phyloP scores from a whole-genome alignment of 441 rosid species.

The Cnidoscolus chayamansa region DNA sequence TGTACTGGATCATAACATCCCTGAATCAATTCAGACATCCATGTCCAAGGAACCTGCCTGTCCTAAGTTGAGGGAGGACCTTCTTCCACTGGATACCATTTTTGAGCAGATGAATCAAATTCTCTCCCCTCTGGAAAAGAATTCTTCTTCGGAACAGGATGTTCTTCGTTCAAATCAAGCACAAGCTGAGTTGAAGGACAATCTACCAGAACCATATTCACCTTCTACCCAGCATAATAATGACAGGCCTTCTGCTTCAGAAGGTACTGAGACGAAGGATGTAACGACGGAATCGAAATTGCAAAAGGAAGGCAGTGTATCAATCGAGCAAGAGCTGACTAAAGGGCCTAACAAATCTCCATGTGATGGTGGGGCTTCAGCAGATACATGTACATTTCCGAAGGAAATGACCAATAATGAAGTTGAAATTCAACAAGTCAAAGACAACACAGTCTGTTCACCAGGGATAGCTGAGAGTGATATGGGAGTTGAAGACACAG shows the following conservation, averaged over 20 bases:
- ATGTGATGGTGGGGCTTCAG: constrained; percentile 8
- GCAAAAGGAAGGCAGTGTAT: neutral
- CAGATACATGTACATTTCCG: neutral
- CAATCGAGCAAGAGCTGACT: neutral
- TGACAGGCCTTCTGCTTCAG: constrained; percentile 14
- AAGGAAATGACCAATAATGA: constrained; percentile 16
- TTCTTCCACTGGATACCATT: constrained; percentile 45
- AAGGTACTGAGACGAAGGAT: constrained; percentile 28
- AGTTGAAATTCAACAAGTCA: constrained; percentile 23
- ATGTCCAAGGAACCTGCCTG: constrained; percentile 42
- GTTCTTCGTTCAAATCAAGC: constrained; percentile 13
- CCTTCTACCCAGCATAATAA: constrained; percentile 22
- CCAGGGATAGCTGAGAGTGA: constrained; percentile 10
- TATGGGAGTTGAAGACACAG: constrained; percentile 24
- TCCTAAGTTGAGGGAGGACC: constrained; percentile 45
- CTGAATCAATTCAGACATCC: constrained; percentile 43
- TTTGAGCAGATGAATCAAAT: constrained; percentile 38
- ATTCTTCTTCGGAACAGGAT: constrained; percentile 18
- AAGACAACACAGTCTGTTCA: constrained; percentile 10
- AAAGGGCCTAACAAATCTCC: constrained; percentile 6
- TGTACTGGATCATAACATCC: constrained; percentile 46
- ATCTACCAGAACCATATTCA: constrained; percentile 19
- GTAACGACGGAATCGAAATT: constrained; percentile 7
- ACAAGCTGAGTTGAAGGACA: constrained; percentile 24
- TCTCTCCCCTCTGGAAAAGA: constrained; percentile 33